phyloP scores from a whole-genome alignment of 2,329 filamentous ascomycete genomes.

The Trichoderma lentiforme region DNA sequence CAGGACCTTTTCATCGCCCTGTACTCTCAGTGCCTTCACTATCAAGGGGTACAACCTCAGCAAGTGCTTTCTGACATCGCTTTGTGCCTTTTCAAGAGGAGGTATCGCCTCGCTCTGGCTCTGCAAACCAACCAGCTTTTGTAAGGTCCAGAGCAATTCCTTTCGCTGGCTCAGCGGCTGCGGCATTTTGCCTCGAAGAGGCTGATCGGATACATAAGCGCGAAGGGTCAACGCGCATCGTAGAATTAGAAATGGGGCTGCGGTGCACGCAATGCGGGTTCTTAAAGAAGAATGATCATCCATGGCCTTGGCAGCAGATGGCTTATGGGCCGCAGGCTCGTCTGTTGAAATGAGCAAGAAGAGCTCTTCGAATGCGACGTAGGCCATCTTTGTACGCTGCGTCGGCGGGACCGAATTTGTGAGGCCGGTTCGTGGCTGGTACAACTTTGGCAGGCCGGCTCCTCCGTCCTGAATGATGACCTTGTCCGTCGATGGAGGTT shows the following conservation, averaged over 20 bases:
- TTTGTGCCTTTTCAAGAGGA: constrained; percentile 46
- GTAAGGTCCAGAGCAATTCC: constrained; percentile 72
- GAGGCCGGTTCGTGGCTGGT: constrained; percentile 63
- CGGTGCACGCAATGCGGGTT: constrained; percentile 66
- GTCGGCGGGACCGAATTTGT: constrained; percentile 67
- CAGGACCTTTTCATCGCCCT: constrained; percentile 60
- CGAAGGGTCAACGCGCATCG: constrained; percentile 78
- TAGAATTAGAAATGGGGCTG: constrained; percentile 77
- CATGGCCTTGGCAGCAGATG: constrained; percentile 31
- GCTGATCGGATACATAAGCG: constrained; percentile 86
- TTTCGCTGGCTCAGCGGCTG: constrained; percentile 77
- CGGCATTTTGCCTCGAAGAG: constrained; percentile 82
- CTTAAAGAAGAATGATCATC: constrained; percentile 35
- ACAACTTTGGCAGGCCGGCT: constrained; percentile 57
- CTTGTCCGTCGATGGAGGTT: constrained; percentile 53
- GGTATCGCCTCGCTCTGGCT: constrained; percentile 71
- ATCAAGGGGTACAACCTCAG: constrained; percentile 77
- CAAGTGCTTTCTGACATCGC: constrained; percentile 68
- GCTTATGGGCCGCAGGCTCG: constrained; percentile 36
- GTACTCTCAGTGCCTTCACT: constrained; percentile 55
- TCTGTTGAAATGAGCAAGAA: constrained; percentile 60
- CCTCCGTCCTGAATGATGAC: constrained; percentile 47
- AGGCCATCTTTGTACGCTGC: constrained; percentile 68
- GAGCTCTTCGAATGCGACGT: constrained; percentile 76
- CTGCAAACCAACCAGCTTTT: constrained; percentile 61